These are phyloP conservation scores for Skeletonema grethae DNA, from an alignment of 108 stramenopile genomes.

Conservation along the genomic window DNA sequence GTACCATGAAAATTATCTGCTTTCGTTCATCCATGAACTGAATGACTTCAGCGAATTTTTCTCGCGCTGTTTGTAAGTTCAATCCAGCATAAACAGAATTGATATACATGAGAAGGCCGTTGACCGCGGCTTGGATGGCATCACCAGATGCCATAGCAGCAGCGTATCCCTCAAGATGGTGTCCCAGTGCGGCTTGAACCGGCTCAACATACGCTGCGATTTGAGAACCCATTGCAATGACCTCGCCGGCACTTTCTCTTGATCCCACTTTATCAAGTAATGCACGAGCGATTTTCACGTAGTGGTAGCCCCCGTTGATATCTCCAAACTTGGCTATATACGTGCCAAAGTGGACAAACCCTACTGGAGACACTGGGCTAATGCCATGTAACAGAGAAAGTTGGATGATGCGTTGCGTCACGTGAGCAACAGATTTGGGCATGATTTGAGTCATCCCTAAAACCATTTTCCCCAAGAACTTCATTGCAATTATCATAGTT, in stretches of 20 bases:
- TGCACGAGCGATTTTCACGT: conserved; percentile 8
- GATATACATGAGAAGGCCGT: too few relatives aligned
- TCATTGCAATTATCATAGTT: conserved; percentile 22
- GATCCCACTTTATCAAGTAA: conserved; percentile 13
- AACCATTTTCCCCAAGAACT: conserved; percentile 9
- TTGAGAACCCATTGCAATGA: background rate
- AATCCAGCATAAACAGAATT: too few relatives aligned
- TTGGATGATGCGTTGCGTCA: conserved; percentile 9
- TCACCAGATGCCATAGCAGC: conserved; percentile 24
- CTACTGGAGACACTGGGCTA: conserved; percentile 12
- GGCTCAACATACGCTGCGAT: conserved; percentile 13
- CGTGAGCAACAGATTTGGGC: background rate
- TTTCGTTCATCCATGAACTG: too few relatives aligned
- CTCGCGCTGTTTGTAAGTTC: too few relatives aligned
- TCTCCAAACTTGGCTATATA: conserved; percentile 7
- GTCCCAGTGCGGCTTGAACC: conserved; percentile 6
- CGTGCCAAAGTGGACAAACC: conserved; percentile 15
- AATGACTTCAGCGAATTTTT: too few relatives aligned
- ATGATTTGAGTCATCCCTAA: background rate
- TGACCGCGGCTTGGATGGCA: background rate
- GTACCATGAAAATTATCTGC: too few relatives aligned
- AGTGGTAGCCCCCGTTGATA: conserved; percentile 14
- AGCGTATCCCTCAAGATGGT: background rate
- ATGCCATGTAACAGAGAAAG: conserved; percentile 14
- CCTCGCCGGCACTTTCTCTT: conserved; percentile 10